Conservation (phyloP, 495 filamentous ascomycete species). For the Hypoxylon cercidicola region DNA sequence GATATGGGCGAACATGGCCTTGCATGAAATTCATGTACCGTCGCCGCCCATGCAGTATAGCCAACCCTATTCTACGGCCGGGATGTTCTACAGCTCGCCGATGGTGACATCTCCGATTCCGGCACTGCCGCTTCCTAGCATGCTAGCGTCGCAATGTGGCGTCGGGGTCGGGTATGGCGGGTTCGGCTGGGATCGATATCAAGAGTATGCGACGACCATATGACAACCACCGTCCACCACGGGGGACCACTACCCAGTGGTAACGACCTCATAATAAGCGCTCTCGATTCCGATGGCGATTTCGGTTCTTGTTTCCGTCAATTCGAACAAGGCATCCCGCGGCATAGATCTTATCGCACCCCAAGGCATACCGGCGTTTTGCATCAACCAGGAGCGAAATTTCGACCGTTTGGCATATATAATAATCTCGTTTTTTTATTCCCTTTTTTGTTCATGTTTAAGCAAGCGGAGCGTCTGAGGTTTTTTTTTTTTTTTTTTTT, state of each 20-base stretch:
- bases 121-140: slow-evolving; percentile 86
- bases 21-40: slow-evolving; percentile 74
- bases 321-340: slow-evolving; percentile 36
- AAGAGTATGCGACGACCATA: slow-evolving; percentile 70
- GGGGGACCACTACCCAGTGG: slow-evolving; percentile 51
- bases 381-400: slow-evolving; percentile 53
- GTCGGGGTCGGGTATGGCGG: slow-evolving; percentile 76
- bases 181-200: slow-evolving; percentile 80
- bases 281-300: slow-evolving; percentile 29
- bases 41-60: slow-evolving; percentile 83
- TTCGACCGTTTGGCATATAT: slow-evolving; percentile 43
- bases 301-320: slow-evolving; percentile 26
- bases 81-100: slow-evolving; percentile 69
- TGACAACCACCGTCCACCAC: slow-evolving; percentile 65
- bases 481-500: slow-evolving; percentile 24
- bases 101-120: slow-evolving; percentile 75
- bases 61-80: slow-evolving; percentile 78
- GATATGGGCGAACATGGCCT: slow-evolving; percentile 83
- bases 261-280: slow-evolving; percentile 49
- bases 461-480: slow-evolving; percentile 57
- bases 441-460: slow-evolving; percentile 43
- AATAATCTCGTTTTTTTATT: slow-evolving; percentile 40
- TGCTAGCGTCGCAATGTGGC: slow-evolving; percentile 86
- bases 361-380: slow-evolving; percentile 54
- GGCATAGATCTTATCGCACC: slow-evolving; percentile 44